phyloP scores from a whole-genome alignment of 202 grass and related monocot genomes.

The Carex arenaria region DNA sequence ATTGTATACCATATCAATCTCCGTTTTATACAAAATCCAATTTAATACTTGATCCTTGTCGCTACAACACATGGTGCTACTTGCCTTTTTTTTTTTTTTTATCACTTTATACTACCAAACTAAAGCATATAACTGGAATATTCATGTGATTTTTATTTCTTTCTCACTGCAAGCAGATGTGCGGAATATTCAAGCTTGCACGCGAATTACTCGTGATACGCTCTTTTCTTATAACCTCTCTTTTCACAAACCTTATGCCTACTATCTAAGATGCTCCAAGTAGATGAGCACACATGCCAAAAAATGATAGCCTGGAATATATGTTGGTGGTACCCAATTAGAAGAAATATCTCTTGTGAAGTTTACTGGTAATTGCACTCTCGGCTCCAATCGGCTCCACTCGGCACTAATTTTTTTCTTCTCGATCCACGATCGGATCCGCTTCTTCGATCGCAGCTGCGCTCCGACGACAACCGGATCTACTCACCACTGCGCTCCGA shows the following conservation, averaged over 20 bases:
- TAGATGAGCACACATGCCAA: background rate
- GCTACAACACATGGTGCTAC: background rate
- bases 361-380: background rate
- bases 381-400: too few relatives aligned
- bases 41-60: background rate
- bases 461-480: too few relatives aligned
- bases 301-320: background rate
- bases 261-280: background rate
- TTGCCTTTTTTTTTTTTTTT: background rate
- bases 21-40: background rate
- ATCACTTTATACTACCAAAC: background rate
- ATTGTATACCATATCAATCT: background rate
- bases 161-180: background rate
- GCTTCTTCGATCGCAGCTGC: too few relatives aligned
- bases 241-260: background rate
- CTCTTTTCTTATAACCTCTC: background rate
- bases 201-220: background rate
- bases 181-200: background rate
- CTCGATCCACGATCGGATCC: too few relatives aligned
- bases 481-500: too few relatives aligned
- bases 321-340: background rate
- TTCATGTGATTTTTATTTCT: background rate
- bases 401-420: too few relatives aligned
- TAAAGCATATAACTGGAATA: background rate
- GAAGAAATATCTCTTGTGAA: background rate